These are phyloP conservation scores for Malassezia restricta DNA, from an alignment of 1,284 basidiomycete species.

Conservation along the genomic window DNA sequence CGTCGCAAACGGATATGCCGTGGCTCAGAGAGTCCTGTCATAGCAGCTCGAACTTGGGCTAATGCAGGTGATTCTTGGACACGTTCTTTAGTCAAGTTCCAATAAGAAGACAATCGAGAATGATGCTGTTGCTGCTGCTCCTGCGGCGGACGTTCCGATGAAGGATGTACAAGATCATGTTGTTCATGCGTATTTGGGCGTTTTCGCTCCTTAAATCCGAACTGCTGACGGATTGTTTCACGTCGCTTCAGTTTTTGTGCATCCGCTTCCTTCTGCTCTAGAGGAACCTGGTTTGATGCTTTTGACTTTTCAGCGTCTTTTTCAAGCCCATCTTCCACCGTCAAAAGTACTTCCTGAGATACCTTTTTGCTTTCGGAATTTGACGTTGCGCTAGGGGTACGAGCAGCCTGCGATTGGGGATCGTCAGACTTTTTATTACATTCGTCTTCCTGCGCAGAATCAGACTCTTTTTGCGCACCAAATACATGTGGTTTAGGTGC, in stretches of 20 bases:
- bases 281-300: neutral
- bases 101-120: constrained; percentile 18
- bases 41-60: constrained; percentile 28
- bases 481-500: constrained; percentile 18
- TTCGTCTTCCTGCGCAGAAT: neutral
- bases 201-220: constrained; percentile 30
- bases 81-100: constrained; percentile 30
- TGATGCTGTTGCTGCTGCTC: constrained; percentile 17
- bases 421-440: neutral
- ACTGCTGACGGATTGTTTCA: constrained; percentile 41
- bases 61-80: constrained; percentile 19
- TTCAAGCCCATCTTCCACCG: neutral
- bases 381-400: neutral
- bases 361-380: neutral
- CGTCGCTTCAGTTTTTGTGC: constrained; percentile 32
- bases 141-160: constrained; percentile 17
- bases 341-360: neutral
- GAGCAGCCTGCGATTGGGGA: neutral
- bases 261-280: constrained; percentile 11
- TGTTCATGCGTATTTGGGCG: neutral
- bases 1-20: constrained; percentile 32
- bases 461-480: constrained; percentile 1
- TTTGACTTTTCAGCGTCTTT: neutral
- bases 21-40: constrained; percentile 32
- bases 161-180: neutral